Conservation (phyloP, 2,329 filamentous ascomycete genomes). For the Xylaria sp. region DNA sequence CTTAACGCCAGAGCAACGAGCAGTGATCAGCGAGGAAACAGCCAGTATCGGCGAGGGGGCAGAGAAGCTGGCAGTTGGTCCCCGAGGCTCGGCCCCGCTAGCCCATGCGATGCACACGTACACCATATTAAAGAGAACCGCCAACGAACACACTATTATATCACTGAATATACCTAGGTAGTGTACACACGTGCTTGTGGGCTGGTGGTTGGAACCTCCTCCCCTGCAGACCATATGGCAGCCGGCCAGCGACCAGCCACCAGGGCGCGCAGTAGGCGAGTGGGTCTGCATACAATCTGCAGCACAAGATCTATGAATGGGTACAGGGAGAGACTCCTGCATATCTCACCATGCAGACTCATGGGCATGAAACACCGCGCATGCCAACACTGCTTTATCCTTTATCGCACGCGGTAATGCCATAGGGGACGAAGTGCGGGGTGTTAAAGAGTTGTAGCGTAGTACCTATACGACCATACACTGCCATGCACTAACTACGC, state of each 20-base stretch:
- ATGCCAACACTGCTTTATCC: conserved; percentile 28
- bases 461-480: no score
- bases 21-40: conserved; percentile 2
- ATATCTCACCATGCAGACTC: conserved; percentile 31
- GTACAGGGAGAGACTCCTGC: conserved; percentile 24
- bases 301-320: conserved; percentile 28
- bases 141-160: neutral
- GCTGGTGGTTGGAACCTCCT: conserved; percentile 29
- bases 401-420: conserved; percentile 30
- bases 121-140: neutral
- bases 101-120: conserved; percentile 32
- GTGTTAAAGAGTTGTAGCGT: conserved; percentile 16
- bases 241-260: conserved; percentile 22
- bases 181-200: conserved; percentile 37
- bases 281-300: conserved; percentile 24
- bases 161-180: neutral
- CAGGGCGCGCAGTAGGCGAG: conserved; percentile 3
- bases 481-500: no score
- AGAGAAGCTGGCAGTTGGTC: conserved; percentile 7
- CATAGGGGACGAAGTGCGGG: conserved; percentile 29
- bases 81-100: conserved; percentile 20
- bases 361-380: conserved; percentile 35
- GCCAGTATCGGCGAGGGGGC: conserved; percentile 18
- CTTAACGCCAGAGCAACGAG: neutral
- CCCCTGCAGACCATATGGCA: conserved; percentile 42